Conservation (phyloP, 495 filamentous ascomycete species). For the Friedmanniomyces endolithicus region DNA sequence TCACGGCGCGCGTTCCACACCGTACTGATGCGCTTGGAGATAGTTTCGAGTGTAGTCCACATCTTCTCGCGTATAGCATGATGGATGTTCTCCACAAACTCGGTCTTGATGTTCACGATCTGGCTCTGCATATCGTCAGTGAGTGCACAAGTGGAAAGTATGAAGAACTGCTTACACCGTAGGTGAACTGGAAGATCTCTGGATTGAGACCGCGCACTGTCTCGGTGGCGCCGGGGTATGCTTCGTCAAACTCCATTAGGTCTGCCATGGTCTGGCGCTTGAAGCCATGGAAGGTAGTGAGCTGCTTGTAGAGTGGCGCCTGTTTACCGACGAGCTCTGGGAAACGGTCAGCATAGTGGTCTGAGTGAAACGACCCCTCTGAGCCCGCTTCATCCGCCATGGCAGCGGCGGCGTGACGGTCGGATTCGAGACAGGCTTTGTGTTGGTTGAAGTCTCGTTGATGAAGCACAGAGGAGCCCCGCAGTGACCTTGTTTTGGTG, state of each 20-base stretch:
- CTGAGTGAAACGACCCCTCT: background rate
- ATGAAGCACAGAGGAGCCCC: background rate
- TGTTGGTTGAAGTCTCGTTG: background rate
- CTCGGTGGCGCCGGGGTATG: background rate
- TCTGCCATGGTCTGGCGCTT: background rate
- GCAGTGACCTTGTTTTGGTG: background rate
- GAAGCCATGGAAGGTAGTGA: background rate
- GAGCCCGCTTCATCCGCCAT: background rate
- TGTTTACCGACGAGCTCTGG: background rate
- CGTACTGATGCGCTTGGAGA: slow-evolving; percentile 8
- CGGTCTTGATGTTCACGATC: slow-evolving; percentile 13
- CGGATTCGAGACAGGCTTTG: background rate
- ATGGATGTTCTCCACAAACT: slow-evolving; percentile 7
- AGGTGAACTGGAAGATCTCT: background rate
- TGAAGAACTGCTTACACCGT: background rate
- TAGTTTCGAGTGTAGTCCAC: slow-evolving; percentile 1
- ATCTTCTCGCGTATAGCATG: background rate
- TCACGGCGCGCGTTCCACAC: background rate
- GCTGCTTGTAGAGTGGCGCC: background rate
- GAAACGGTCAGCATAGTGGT: background rate
- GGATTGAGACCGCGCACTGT: background rate
- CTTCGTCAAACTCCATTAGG: background rate
- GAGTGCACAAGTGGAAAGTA: background rate
- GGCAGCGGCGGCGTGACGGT: background rate
- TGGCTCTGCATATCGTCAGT: slow-evolving; percentile 4